Evolutionary conservation across 2,329 filamentous ascomycete species (phyloP), one percentile per base, ranked within the genome.

Genomic region (Cytospora chrysosperma): DNA sequence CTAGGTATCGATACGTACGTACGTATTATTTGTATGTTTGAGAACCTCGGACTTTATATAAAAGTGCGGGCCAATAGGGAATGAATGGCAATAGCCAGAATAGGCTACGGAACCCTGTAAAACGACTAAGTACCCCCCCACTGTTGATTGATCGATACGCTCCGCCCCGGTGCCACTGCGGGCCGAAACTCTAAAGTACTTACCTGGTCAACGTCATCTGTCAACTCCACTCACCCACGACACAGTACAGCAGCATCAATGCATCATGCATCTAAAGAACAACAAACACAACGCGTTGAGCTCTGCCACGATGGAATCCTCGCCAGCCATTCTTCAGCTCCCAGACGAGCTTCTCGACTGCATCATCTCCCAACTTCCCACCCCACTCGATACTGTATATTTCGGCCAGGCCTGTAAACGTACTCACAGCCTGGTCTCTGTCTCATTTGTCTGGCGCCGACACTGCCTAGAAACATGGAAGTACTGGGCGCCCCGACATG

Each of bases 331-430:
- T 17, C 62, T 68, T 3, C 37, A 61, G 58, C 79, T 89, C 30
- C 88, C 87, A 28, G 82, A 85, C 71, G 88, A 90, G 75, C 79
- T 90, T 53, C 76, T 90, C 58, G 81, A 85, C 70, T 75, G 78
- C 56, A 85, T 90, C 67, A 77, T 88, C 69, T 76, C 76, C 61
- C 78, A 82, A 68, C 53, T 66, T 24, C 27, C 21, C 34, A 43
- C 62, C 8, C 54, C 65, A 10, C 26, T 58, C n/a, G 68, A 64
- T 40, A 59, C 65, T 2, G 71, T 81, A 47, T 75, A 78, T 4
- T 74, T 88, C 43, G 81, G 82, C 67, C 74, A 75, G 56, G 81
- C 83, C 21, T 84, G 78, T 67, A 78, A 76, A 64, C 78, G 79
- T 65, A 77, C 86, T 65, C 75, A 80, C 69, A 75, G 77, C 64